Conservation (phyloP, 139 green algal species). For the Picochlorum sp. region DNA sequence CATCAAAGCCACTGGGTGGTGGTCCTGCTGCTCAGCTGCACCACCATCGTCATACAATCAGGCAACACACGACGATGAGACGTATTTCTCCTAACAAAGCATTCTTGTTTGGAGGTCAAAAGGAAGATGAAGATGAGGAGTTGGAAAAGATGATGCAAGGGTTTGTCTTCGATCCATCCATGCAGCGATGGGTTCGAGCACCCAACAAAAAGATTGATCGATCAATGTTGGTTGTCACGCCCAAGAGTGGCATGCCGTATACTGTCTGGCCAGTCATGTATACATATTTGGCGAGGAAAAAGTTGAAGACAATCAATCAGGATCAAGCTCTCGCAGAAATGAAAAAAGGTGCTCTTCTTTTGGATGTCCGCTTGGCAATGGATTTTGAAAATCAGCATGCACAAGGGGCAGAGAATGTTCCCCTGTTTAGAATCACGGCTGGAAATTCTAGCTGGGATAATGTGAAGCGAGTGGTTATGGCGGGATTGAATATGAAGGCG, state of each 20-base stretch:
- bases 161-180: neutral
- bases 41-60: too few species aligned
- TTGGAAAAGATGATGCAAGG: constrained; percentile 4
- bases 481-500: constrained; percentile 47
- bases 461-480: constrained; percentile 60
- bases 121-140: neutral
- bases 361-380: constrained; percentile 43
- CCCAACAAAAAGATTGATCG: constrained; percentile 12
- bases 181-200: constrained; percentile 21
- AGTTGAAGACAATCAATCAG: constrained; percentile 19
- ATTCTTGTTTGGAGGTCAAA: neutral
- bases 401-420: constrained; percentile 45
- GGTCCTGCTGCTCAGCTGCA: too few species aligned
- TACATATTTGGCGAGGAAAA: constrained; percentile 16
- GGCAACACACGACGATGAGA: too few species aligned
- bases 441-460: constrained; percentile 45
- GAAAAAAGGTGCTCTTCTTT: constrained; percentile 34
- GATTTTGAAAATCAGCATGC: constrained; percentile 35
- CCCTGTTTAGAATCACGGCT: constrained; percentile 45
- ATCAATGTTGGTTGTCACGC: constrained; percentile 9
- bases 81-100: neutral
- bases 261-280: constrained; percentile 36
- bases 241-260: constrained; percentile 25
- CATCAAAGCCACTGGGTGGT: too few species aligned
- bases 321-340: constrained; percentile 31